phyloP scores from a whole-genome alignment of 1,284 basidiomycete species.

The Xerocomus amazonicus region DNA sequence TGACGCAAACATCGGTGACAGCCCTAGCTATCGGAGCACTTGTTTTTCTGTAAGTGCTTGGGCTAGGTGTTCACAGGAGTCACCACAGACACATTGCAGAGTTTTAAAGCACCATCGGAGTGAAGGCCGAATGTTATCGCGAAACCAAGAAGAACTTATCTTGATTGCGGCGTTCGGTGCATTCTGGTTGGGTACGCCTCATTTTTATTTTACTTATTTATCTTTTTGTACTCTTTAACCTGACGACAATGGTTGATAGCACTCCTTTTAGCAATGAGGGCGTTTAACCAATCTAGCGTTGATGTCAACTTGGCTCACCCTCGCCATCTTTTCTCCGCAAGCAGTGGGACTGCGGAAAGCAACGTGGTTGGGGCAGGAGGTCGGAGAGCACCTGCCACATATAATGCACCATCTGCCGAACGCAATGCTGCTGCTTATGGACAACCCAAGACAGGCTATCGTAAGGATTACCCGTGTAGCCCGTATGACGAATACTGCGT shows the following conservation, averaged over 20 bases:
- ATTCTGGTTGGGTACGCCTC: conserved; percentile 61
- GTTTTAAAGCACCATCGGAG: conserved; percentile 62
- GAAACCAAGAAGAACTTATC: conserved; percentile 66
- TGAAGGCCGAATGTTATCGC: conserved; percentile 54
- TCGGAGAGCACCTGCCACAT: conserved; percentile 21
- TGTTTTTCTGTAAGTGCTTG: conserved; percentile 55
- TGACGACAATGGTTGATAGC: conserved; percentile 31
- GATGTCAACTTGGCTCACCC: conserved; percentile 32
- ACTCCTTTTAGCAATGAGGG: conserved; percentile 45
- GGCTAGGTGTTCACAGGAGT: neutral
- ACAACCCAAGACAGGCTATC: conserved; percentile 34
- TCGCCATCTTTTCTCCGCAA: conserved; percentile 32
- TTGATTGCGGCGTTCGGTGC: conserved; percentile 66
- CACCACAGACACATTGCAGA: conserved; percentile 12
- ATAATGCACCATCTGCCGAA: conserved; percentile 22
- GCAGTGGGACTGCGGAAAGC: conserved; percentile 33
- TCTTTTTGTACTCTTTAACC: conserved; percentile 9
- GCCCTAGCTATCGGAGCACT: conserved; percentile 59
- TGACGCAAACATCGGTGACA: conserved; percentile 71
- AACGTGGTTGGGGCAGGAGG: conserved; percentile 34
- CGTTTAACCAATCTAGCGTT: conserved; percentile 28
- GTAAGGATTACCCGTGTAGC: conserved; percentile 50
- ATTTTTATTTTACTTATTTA: conserved; percentile 17
- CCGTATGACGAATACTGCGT: conserved; percentile 62
- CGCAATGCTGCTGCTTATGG: conserved; percentile 32